Evolutionary conservation across 2,329 filamentous ascomycete species (phyloP).

Genomic region (Trichoderma sp.): DNA sequence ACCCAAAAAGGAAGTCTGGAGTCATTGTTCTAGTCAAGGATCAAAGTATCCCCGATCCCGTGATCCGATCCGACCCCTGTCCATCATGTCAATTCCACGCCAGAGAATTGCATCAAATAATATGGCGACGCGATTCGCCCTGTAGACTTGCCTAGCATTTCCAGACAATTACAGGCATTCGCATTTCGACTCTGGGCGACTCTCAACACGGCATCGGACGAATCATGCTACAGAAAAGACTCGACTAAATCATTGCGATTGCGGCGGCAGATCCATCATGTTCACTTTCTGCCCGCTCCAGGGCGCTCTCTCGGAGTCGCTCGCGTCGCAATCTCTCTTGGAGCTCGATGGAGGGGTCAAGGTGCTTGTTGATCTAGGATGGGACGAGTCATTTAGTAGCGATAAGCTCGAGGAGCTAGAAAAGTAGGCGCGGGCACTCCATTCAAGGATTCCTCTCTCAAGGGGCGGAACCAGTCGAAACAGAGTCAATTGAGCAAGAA

Average conservation of each 20-base stretch:
- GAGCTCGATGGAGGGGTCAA: slow-evolving; percentile 97
- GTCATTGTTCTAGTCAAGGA: background rate
- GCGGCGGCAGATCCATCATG: slow-evolving; percentile 55
- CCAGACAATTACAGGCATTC: background rate
- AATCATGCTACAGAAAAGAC: slow-evolving; percentile 13
- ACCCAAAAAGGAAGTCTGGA: background rate
- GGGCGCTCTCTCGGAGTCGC: slow-evolving; percentile 82
- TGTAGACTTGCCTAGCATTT: background rate
- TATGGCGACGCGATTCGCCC: slow-evolving; percentile 3
- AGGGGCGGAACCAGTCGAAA: background rate
- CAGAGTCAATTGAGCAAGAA: background rate
- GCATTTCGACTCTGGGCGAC: background rate
- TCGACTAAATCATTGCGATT: slow-evolving; percentile 17
- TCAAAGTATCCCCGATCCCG: background rate
- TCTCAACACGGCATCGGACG: background rate
- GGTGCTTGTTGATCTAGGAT: slow-evolving; percentile 89
- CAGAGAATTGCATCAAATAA: background rate
- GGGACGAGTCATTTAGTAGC: slow-evolving; percentile 88
- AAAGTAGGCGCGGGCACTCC: slow-evolving; percentile 57
- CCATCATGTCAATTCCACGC: background rate
- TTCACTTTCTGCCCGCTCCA: slow-evolving; percentile 94
- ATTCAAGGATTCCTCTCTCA: background rate
- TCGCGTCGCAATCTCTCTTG: slow-evolving; percentile 89
- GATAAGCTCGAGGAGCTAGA: slow-evolving; percentile 83
- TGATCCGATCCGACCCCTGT: background rate